Percentiles rank a stretch among this genome's conserved stretches.
Evolutionary conservation across 352 stramenopile genomes (phyloP).

Genomic region (Globisporangium rhizosaccharum): DNA sequence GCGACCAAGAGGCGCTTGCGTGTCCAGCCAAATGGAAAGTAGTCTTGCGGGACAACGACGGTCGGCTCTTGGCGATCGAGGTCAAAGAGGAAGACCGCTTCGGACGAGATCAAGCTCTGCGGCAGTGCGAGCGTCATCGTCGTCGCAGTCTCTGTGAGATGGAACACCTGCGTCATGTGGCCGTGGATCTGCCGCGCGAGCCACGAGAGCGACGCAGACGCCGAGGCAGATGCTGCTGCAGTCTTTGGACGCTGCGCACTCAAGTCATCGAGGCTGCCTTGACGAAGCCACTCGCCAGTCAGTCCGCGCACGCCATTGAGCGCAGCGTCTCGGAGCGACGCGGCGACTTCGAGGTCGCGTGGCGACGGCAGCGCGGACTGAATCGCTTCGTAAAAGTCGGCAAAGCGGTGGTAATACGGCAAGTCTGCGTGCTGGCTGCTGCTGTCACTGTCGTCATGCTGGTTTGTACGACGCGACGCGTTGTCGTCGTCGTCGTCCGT

Average conservation of each 20-base stretch:
- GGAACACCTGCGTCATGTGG: conserved; percentile 45
- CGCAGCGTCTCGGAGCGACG: conserved; percentile 36
- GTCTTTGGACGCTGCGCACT: conserved; percentile 22
- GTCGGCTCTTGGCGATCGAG: conserved; percentile 39
- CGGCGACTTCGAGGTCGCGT: conserved; percentile 36
- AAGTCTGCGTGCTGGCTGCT: conserved; percentile 29
- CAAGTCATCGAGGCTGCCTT: conserved; percentile 35
- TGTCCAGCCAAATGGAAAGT: conserved; percentile 53
- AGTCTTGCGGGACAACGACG: conserved; percentile 39
- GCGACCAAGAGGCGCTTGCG: conserved; percentile 46
- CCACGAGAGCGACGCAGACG: conserved; percentile 34
- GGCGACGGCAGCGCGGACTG: conserved; percentile 33
- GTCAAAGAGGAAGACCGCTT: conserved; percentile 44
- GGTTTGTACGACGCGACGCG: conserved; percentile 12
- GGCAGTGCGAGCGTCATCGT: conserved; percentile 53
- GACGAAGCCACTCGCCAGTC: conserved; percentile 44
- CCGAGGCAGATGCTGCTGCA: conserved; percentile 15
- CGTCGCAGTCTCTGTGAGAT: conserved; percentile 54
- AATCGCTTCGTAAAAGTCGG: conserved; percentile 42
- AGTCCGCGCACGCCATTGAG: conserved; percentile 30
- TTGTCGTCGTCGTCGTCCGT: conserved; percentile 37
- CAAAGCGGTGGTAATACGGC: conserved; percentile 41
- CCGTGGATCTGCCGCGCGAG: conserved; percentile 45
- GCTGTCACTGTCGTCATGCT: conserved; percentile 15
- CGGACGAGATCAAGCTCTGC: conserved; percentile 51